Percentiles rank a stretch among this genome's conserved stretches.
Conservation (phyloP, 202 grass and related monocot species). For the Panicum virgatum region DNA sequence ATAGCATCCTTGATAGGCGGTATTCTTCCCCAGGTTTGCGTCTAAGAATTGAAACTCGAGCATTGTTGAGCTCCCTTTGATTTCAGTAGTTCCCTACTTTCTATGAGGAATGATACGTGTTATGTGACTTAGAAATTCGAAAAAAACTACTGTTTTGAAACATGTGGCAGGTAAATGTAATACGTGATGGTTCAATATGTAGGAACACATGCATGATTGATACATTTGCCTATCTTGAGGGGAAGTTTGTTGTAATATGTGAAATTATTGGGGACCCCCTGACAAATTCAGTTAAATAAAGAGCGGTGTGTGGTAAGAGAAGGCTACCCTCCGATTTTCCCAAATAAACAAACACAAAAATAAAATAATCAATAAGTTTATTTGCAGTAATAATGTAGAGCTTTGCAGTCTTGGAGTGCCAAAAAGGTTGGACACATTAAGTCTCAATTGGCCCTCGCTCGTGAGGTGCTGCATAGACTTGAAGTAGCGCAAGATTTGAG, state of each 20-base stretch:
- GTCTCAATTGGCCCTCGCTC: not conserved
- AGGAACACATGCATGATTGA: not conserved
- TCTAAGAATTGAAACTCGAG: not conserved
- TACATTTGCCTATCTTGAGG: not conserved
- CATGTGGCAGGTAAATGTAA: not conserved
- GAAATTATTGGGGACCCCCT: not conserved
- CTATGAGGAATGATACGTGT: not conserved
- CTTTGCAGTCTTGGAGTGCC: not conserved
- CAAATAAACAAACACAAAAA: not conserved
- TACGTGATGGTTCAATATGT: not conserved
- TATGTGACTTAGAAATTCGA: not conserved
- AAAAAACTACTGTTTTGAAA: not conserved
- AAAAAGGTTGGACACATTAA: not conserved
- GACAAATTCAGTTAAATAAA: not conserved
- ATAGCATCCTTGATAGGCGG: conserved; percentile 73
- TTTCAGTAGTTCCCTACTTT: conserved; percentile 13
- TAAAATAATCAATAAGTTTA: conserved; percentile 26
- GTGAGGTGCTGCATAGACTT: not conserved
- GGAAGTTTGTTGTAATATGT: not conserved
- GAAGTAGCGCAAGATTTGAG: not conserved
- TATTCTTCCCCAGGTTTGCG: conserved; percentile 81
- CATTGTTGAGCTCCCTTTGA: not conserved
- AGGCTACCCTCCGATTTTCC: not conserved
- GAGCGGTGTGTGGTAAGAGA: not conserved
- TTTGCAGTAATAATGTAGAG: not conserved